phyloP scores from a whole-genome alignment of 805 yeast species.

The Candida glaebosa region DNA sequence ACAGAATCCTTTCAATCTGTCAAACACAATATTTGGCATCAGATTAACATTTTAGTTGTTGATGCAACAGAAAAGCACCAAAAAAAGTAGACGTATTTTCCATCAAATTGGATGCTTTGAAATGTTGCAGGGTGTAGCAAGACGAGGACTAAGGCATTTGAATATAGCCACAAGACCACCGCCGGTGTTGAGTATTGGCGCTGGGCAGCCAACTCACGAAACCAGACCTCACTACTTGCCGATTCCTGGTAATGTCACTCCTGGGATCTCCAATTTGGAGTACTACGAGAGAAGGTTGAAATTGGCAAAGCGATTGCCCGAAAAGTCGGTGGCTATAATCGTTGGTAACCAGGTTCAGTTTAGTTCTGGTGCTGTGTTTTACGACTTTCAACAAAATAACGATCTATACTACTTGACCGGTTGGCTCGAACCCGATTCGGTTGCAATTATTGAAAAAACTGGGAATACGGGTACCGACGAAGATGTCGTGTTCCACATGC shows the following conservation, averaged over 20 bases:
- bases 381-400: conserved; percentile 89
- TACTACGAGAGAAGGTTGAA: conserved; percentile 67
- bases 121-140: not conserved
- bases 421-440: conserved; percentile 86
- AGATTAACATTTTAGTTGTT: conserved; percentile 1
- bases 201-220: conserved; percentile 87
- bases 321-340: conserved; percentile 65
- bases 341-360: conserved; percentile 70
- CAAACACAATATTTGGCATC: conserved; percentile 9
- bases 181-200: conserved; percentile 29
- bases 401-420: conserved; percentile 87
- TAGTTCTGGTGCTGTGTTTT: conserved; percentile 88
- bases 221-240: conserved; percentile 75
- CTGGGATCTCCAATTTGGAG: conserved; percentile 82
- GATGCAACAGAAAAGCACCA: no score
- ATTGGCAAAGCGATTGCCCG: conserved; percentile 57
- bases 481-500: conserved; percentile 63
- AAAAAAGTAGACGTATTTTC: no score
- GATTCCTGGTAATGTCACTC: conserved; percentile 75
- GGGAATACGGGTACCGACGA: conserved; percentile 42
- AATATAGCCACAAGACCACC: conserved; percentile 23
- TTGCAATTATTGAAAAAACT: conserved; percentile 63
- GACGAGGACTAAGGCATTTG: not conserved
- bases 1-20: conserved; percentile 14
- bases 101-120: no score